A percentile compares a stretch with the other conserved stretches of the same genome.
These are phyloP conservation scores for Boletus rubroflammeus DNA, from an alignment of 768 basidiomycete species.

Conservation along the genomic window DNA sequence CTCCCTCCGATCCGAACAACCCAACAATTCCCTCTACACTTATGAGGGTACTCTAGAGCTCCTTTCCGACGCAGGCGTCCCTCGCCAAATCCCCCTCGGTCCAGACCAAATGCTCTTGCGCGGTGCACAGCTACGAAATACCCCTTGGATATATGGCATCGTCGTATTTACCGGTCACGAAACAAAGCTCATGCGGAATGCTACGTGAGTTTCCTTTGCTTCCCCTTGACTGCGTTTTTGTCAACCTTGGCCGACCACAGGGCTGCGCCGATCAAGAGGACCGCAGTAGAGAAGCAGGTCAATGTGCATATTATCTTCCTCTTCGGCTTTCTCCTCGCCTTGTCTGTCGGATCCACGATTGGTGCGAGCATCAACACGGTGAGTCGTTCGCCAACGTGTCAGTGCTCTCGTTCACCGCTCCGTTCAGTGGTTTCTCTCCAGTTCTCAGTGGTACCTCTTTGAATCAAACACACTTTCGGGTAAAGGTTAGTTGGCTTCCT, in stretches of 20 bases:
- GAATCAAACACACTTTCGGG: slow-evolving; percentile 57
- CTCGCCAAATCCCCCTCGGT: slow-evolving; percentile 84
- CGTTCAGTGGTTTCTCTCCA: slow-evolving; percentile 77
- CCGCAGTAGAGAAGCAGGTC: slow-evolving; percentile 93
- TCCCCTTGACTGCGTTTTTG: not conserved
- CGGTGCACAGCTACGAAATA: slow-evolving; percentile 94
- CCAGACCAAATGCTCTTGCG: slow-evolving; percentile 93
- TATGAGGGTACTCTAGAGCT: slow-evolving; percentile 83
- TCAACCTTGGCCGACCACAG: slow-evolving; percentile 35
- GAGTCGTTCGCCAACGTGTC: slow-evolving; percentile 20
- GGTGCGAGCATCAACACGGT: slow-evolving; percentile 86
- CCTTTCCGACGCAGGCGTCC: slow-evolving; percentile 48
- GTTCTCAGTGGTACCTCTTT: slow-evolving; percentile 87
- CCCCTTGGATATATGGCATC: slow-evolving; percentile 93
- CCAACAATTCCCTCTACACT: slow-evolving; percentile 96
- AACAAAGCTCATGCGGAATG: slow-evolving; percentile 97
- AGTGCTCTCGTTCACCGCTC: not conserved
- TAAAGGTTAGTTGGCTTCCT: slow-evolving; percentile 47
- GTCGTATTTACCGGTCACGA: slow-evolving; percentile 96
- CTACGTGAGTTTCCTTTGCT: slow-evolving; percentile 69
- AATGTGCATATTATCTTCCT: slow-evolving; percentile 95
- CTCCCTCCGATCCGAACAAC: slow-evolving; percentile 89
- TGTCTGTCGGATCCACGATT: slow-evolving; percentile 89
- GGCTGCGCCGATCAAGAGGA: slow-evolving; percentile 94
- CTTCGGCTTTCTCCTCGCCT: slow-evolving; percentile 79